A percentile compares a stretch with the other conserved stretches of the same genome.
Evolutionary conservation across 768 basidiomycete genomes (phyloP).

Genomic region (Hygrophorus pudorinus): DNA sequence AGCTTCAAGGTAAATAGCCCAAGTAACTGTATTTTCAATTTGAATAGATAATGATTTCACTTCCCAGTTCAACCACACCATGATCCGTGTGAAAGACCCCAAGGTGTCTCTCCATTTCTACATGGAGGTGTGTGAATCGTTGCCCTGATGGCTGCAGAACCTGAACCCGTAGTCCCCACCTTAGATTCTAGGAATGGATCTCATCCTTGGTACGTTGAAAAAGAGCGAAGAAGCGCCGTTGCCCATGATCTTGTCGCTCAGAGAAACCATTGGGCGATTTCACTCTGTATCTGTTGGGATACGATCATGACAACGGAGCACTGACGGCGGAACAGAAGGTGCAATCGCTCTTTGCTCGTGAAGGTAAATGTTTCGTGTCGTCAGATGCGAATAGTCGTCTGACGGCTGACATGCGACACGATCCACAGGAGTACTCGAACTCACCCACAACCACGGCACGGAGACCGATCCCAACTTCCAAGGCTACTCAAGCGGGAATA

Average conservation of each 20-base stretch:
- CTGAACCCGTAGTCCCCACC: neutral
- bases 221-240: neutral
- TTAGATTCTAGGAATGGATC: slow-evolving; percentile 67
- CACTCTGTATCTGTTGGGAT: slow-evolving; percentile 83
- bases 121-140: slow-evolving; percentile 39
- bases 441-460: slow-evolving; percentile 87
- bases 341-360: slow-evolving; percentile 42
- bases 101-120: slow-evolving; percentile 77
- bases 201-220: slow-evolving; percentile 40
- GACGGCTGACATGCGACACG: neutral
- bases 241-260: slow-evolving; percentile 14
- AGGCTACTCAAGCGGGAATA: slow-evolving; percentile 82
- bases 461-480: slow-evolving; percentile 69
- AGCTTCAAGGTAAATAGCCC: slow-evolving; percentile 41
- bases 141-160: too few relatives aligned
- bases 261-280: slow-evolving; percentile 51
- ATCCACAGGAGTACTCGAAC: slow-evolving; percentile 64
- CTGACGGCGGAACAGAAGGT: slow-evolving; percentile 44
- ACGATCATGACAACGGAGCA: slow-evolving; percentile 46
- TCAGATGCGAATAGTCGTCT: neutral
- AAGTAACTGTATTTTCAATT: neutral
- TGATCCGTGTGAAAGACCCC: slow-evolving; percentile 85
- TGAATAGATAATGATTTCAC: neutral
- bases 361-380: slow-evolving; percentile 37
- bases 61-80: slow-evolving; percentile 72